These are phyloP conservation scores for Botrytis tulipae DNA, from an alignment of 2,329 filamentous ascomycete species.

Conservation along the genomic window DNA sequence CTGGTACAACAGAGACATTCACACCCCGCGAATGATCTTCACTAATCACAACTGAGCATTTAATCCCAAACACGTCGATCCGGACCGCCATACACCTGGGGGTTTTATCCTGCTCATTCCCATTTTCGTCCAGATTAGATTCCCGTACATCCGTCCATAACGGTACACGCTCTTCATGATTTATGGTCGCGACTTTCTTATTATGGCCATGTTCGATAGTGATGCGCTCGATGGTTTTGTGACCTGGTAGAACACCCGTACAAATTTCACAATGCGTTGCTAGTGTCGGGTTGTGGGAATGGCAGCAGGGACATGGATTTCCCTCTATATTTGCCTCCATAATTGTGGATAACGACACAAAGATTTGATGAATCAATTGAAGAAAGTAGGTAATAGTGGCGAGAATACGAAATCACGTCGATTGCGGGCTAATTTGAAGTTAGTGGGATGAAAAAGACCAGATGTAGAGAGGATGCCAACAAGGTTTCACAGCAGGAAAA, in stretches of 20 bases:
- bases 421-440: neutral
- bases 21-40: neutral
- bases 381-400: neutral
- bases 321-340: neutral
- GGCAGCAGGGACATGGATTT: neutral
- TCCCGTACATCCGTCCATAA: neutral
- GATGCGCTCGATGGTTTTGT: neutral
- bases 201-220: rapidly evolving
- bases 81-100: neutral
- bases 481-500: neutral
- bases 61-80: neutral
- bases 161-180: neutral
- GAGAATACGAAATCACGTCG: neutral
- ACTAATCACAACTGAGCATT: neutral
- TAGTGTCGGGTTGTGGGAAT: rapidly evolving
- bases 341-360: neutral
- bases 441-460: neutral
- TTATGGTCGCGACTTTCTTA: neutral
- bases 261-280: neutral
- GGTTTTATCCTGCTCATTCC: neutral
- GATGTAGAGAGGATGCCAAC: neutral
- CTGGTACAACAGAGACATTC: neutral
- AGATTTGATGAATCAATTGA: neutral
- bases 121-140: neutral
- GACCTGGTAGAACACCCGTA: neutral